phyloP scores from a whole-genome alignment of 305 asterid genomes.

The Solanum hybrid region DNA sequence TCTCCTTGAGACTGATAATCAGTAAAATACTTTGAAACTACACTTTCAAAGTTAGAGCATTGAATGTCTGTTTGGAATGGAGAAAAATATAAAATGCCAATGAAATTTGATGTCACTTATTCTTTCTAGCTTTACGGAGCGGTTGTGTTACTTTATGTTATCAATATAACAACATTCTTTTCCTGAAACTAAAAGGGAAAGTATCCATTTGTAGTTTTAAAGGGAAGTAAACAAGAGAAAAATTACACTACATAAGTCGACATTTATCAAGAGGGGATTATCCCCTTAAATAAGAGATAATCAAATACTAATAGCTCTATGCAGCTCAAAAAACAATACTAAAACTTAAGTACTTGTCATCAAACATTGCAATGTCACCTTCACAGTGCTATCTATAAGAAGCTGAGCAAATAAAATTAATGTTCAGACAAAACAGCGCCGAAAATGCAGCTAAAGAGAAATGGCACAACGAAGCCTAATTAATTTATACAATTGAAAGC shows the following conservation, averaged over 20 bases:
- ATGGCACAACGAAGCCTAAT: background rate
- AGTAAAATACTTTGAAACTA: background rate
- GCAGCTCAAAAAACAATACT: background rate
- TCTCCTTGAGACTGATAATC: background rate
- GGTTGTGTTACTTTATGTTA: background rate
- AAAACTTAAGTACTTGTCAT: background rate
- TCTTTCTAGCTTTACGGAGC: background rate
- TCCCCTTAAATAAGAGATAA: background rate
- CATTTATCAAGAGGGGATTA: background rate
- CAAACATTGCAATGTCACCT: background rate
- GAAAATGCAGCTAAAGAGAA: background rate
- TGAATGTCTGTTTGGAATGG: background rate
- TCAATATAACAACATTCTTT: background rate
- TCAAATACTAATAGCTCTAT: background rate
- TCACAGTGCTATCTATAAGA: background rate
- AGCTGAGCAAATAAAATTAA: background rate
- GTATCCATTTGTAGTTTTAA: background rate
- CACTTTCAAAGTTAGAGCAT: background rate
- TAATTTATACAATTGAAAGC: background rate
- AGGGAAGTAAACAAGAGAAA: background rate
- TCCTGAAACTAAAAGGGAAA: background rate
- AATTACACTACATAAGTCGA: background rate
- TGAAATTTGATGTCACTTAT: background rate
- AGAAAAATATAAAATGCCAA: background rate
- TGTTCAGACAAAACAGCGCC: background rate